Evolutionary conservation across 768 basidiomycete species (phyloP), one percentile per base, ranked within the genome.

Genomic region (Astraeus odoratus): DNA sequence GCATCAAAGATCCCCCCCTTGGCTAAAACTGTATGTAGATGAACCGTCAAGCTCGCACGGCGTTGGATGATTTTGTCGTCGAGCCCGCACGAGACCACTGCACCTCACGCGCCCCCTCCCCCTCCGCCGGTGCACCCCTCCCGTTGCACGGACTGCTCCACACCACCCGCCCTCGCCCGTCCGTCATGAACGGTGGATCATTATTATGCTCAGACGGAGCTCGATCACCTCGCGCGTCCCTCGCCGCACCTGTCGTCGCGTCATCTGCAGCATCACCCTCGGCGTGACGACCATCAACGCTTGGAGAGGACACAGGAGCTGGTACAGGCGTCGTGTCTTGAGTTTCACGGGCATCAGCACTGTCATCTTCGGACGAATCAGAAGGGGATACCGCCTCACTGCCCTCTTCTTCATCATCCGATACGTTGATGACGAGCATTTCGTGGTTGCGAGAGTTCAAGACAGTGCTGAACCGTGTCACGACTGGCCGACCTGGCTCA

Each of bases 81-180:
- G 64, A 55, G 22, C 52, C 47, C 0, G 59, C 34, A 43, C 59
- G 54, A 16, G 53, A 43, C 38, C 54, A 52, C 36, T 56, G 59
- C 33, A 47, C 45, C 3, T 33, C 44, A 29, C 63, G 58, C 3
- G 47, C 52, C 15, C 30, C 30, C 30, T 65, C 64, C 3, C 30
- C 30, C 30, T 65, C 64, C 3, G 27, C 38, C 10, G 40, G 35
- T 29, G 41, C 22, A 5, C 52, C 47, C 38, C 61, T 44, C 16
- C 48, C 54, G 36, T 44, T 56, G 18, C 55, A 57, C 19, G 63
- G 51, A 31, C 63, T 67, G 41, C 63, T 66, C 65, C 66, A 67
- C 39, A 81, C 74, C 18, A 81, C 80, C 44, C 80, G 67, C 8
- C 80, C 80, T 37, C 81, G 69, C 22, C 80, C 80, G 57, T 83